Evolutionary conservation across 2,329 filamentous ascomycete genomes (phyloP).

Genomic region (Nigrograna mackinnonii): DNA sequence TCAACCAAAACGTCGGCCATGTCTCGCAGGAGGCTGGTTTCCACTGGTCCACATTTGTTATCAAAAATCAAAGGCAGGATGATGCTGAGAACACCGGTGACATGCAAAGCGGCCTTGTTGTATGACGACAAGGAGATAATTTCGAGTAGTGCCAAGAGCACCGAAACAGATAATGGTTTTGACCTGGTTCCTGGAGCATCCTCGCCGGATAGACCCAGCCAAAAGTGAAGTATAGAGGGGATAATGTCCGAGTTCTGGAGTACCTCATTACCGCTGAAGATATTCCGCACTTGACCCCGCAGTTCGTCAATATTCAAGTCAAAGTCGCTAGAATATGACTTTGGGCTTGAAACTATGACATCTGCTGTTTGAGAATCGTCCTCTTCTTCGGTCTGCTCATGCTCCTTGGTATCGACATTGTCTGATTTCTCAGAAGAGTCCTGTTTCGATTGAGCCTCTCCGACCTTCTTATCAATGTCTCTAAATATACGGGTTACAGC

Average conservation of each 20-base stretch:
- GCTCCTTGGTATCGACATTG: too few species aligned
- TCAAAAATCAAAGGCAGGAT: constrained; percentile 40
- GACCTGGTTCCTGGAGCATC: constrained; percentile 34
- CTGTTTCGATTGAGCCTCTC: constrained; percentile 15
- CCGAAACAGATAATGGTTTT: constrained; percentile 38
- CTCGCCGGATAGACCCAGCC: constrained; percentile 37
- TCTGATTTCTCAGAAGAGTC: constrained; percentile 3
- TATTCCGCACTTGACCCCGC: constrained; percentile 29
- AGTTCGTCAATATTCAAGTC: constrained; percentile 31
- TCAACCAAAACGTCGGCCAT: constrained; percentile 72
- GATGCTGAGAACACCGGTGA: constrained; percentile 37
- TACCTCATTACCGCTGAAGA: constrained; percentile 45
- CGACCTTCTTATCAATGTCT: constrained; percentile 35
- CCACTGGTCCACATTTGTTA: constrained; percentile 30
- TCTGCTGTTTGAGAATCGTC: constrained; percentile 16
- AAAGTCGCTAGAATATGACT: constrained; percentile 26
- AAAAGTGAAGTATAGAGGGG: constrained; percentile 43
- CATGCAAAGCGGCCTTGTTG: constrained; percentile 42
- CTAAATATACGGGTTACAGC: constrained; percentile 70
- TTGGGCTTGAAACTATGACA: constrained; percentile 29
- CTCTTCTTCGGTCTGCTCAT: neutral
- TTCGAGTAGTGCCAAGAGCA: constrained; percentile 38
- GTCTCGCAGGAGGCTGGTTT: constrained; percentile 56
- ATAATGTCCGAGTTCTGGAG: constrained; percentile 45
- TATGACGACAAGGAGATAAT: constrained; percentile 38